These are phyloP conservation scores for Luzula sylvatica DNA, from an alignment of 176 grass and related monocot genomes.

Conservation along the genomic window DNA sequence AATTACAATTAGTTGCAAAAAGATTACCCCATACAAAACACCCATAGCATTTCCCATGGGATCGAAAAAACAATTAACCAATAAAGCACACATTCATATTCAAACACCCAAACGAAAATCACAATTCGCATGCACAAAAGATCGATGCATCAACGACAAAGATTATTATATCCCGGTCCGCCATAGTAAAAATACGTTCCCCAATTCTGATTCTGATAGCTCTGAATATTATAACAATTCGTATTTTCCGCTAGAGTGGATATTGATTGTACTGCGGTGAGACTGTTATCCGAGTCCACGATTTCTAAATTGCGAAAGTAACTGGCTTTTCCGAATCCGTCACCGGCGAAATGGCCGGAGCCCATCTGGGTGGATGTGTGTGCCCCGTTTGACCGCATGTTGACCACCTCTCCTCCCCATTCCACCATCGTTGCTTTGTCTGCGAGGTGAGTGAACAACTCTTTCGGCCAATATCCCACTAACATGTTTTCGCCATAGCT, in stretches of 20 bases:
- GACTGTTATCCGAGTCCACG: constrained; percentile 85
- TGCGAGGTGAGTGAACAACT: constrained; percentile 85
- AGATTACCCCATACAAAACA: constrained; percentile 20
- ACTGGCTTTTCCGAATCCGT: constrained; percentile 63
- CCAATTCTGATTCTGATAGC: constrained; percentile 38
- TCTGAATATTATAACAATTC: constrained; percentile 70
- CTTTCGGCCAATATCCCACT: constrained; percentile 83
- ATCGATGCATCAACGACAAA: constrained; percentile 23
- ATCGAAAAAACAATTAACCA: constrained; percentile 7
- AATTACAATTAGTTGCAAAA: constrained; percentile 21
- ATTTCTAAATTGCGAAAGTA: constrained; percentile 83
- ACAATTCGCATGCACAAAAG: neutral
- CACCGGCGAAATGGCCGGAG: constrained; percentile 52
- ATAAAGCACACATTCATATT: constrained; percentile 12
- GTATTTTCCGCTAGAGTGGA: constrained; percentile 57
- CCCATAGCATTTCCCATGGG: constrained; percentile 16
- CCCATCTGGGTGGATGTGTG: constrained; percentile 95
- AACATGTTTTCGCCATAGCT: constrained; percentile 61
- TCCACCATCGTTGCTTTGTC: constrained; percentile 89
- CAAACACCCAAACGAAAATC: neutral
- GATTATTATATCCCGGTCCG: constrained; percentile 40
- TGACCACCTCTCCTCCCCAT: constrained; percentile 92
- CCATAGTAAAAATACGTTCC: constrained; percentile 76
- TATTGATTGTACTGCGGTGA: constrained; percentile 37
- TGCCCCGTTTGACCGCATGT: constrained; percentile 38